Evolutionary conservation across 176 grass and related monocot genomes (phyloP).

Genomic region (Oryza glaberrima): DNA sequence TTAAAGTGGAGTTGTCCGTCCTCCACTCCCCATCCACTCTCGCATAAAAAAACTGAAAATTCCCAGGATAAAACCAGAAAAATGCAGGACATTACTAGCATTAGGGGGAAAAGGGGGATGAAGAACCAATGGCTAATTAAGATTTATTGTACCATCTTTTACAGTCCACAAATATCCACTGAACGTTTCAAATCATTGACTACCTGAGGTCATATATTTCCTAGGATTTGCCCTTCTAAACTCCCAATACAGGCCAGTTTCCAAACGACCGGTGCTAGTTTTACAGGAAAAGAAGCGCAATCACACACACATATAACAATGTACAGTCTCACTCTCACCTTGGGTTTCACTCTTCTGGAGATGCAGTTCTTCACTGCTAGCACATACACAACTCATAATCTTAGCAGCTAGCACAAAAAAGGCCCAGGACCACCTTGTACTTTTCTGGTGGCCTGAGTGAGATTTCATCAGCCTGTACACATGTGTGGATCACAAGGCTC

Average conservation of each 20-base stretch:
- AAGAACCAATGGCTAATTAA: neutral
- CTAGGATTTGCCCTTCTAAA: no score
- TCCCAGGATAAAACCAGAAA: no score
- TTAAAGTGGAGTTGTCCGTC: no score
- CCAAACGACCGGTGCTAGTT: neutral
- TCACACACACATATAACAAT: neutral
- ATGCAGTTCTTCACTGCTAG: neutral
- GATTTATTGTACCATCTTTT: neutral
- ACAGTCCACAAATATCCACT: neutral
- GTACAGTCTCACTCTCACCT: neutral
- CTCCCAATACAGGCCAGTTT: neutral
- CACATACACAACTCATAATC: neutral
- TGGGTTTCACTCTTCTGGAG: neutral
- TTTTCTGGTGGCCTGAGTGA: conserved; percentile 1
- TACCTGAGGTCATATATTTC: neutral
- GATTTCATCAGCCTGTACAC: conserved; percentile 32
- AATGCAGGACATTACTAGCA: no score
- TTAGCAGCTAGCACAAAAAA: neutral
- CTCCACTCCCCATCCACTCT: no score
- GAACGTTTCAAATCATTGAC: no score
- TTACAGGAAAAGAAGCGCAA: neutral
- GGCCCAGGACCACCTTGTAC: conserved; percentile 12
- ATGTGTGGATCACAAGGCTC: conserved; percentile 24
- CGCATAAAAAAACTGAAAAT: no score
- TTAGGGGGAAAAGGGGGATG: no score